Evolutionary conservation across 345 rosid genomes (phyloP).

Genomic region (Boechera divaricarpa): DNA sequence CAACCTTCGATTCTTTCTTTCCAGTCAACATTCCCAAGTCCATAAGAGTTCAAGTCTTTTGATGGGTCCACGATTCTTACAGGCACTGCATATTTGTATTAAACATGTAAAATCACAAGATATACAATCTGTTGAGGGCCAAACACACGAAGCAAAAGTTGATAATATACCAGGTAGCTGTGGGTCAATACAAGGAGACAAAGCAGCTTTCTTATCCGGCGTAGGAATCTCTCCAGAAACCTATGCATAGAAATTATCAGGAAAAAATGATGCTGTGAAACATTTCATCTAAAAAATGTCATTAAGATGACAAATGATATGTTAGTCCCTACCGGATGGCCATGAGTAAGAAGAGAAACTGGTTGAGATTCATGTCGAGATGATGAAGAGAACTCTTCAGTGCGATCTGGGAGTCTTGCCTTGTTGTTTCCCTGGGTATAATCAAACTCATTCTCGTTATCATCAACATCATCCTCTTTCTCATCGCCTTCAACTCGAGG

Average conservation of each 20-base stretch:
- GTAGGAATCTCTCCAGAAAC: slow-evolving; percentile 94
- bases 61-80: slow-evolving; percentile 87
- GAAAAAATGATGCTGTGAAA: background rate
- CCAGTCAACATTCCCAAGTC: slow-evolving; percentile 95
- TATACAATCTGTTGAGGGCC: background rate
- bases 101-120: slow-evolving; percentile 3
- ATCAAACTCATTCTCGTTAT: slow-evolving; percentile 83
- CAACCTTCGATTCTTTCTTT: slow-evolving; percentile 96
- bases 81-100: slow-evolving; percentile 57
- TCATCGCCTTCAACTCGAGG: slow-evolving; percentile 86
- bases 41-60: slow-evolving; percentile 94
- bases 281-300: background rate
- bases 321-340: slow-evolving; percentile 58
- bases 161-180: slow-evolving; percentile 75
- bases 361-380: slow-evolving; percentile 89
- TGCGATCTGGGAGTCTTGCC: slow-evolving; percentile 64
- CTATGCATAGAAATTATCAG: slow-evolving; percentile 44
- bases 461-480: slow-evolving; percentile 88
- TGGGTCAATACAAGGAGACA: slow-evolving; percentile 86
- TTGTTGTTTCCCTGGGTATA: slow-evolving; percentile 67
- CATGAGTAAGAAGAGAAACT: slow-evolving; percentile 81
- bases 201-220: slow-evolving; percentile 61
- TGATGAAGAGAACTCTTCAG: slow-evolving; percentile 84
- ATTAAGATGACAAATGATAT: background rate
- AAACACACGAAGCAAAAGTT: slow-evolving; percentile 20